These are phyloP conservation scores for Adenanthera pavonina DNA, from an alignment of 306 rosid species.

Conservation along the genomic window DNA sequence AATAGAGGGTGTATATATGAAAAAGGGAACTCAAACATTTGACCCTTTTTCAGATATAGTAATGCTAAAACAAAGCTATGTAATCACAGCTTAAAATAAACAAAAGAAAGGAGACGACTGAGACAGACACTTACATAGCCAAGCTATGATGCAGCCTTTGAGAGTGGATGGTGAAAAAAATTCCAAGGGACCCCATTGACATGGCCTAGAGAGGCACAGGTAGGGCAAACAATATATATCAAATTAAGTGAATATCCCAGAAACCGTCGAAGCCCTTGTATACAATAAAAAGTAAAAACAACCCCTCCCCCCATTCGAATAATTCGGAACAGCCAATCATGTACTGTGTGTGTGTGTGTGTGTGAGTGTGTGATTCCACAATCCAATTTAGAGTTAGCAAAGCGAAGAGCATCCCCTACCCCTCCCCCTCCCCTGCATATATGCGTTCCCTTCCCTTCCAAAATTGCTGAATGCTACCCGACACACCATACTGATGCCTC, in stretches of 20 bases:
- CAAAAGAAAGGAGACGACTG: no score
- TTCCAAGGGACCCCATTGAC: conserved; percentile 37
- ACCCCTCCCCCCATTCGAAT: no score
- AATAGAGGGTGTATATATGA: no score
- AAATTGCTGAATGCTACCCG: not conserved
- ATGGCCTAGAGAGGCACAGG: conserved; percentile 1
- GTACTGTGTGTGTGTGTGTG: no score
- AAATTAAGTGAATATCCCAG: not conserved
- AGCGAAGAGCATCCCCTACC: no score
- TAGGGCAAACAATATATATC: not conserved
- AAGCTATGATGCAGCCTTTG: no score
- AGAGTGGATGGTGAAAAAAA: not conserved
- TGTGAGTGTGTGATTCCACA: no score
- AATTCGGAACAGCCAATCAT: not conserved
- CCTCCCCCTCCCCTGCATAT: no score
- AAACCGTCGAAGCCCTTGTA: conserved; percentile 27
- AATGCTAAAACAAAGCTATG: not conserved
- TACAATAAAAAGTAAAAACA: not conserved
- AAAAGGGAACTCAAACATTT: no score
- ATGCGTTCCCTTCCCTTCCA: no score
- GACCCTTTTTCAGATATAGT: not conserved
- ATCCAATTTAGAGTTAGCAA: no score
- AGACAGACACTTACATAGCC: no score
- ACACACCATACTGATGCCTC: not conserved
- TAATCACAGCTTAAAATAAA: not conserved